Evolutionary conservation across 176 grass and related monocot genomes (phyloP), one percentile per base, ranked within the genome.

Genomic region (Avena atlantica): DNA sequence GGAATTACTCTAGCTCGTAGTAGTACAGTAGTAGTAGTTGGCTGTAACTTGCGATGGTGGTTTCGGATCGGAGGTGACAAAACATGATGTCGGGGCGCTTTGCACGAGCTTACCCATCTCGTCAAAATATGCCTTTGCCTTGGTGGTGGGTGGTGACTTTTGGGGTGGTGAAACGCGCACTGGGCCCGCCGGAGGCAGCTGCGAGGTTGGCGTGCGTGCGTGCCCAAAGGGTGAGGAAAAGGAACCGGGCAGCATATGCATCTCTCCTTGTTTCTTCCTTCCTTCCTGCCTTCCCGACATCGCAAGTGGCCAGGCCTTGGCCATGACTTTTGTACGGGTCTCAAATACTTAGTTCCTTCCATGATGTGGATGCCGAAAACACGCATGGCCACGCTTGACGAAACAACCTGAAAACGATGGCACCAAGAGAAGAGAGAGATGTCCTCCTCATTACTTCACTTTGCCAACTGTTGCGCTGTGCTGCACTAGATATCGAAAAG

Each of bases 41-140:
- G 63, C 2, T 29, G 20, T 45, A 21, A 8, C 34, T 47, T 44
- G 78, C 24, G 64, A 14, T 64, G 61, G 78, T 84, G 81, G 85
- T 8, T 31, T 66, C 2, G 49, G 19, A 9, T 2, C 52, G 14
- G 17, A 50, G 62, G 86, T 83, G 86, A 83, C 76, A 21, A 74
- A 56, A 47, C 77, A 68, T 78, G 51, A 20, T 31, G 25, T 37
- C 16, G 1, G 23, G 60, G 34, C 19, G 49, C 70, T 31, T 51
- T 51, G 52, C 72, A 42, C 55, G 21, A 15, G 17, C 40, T 40
- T 8, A 11, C 72, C 72, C 14, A 76, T 64, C 17, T 20, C 34
- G 81, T 62, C 64, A 72, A 84, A 84, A 79, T 52, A 20, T 71
- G 81, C 63, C 74, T 17, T 45, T 70, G 40, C 6, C 40, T 42